phyloP scores from a whole-genome alignment of 768 basidiomycete species.

The Dictyophora rubrovolvata region DNA sequence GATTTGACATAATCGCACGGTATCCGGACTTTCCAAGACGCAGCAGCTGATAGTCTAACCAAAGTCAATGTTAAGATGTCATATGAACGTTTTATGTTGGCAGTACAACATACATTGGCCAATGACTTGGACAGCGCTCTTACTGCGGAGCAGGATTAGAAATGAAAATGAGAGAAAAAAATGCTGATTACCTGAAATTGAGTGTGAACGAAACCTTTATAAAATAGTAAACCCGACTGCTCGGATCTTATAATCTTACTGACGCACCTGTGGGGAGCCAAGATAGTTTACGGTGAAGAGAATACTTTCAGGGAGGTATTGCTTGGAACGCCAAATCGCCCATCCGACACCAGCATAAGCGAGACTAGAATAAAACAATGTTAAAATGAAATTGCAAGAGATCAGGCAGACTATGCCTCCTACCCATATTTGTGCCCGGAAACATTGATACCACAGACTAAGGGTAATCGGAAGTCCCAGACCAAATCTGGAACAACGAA shows the following conservation, averaged over 20 bases:
- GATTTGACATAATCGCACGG: slow-evolving; percentile 21
- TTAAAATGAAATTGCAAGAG: slow-evolving; percentile 18
- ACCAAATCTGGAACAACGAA: slow-evolving; percentile 47
- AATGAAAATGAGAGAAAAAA: background rate
- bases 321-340: slow-evolving; percentile 51
- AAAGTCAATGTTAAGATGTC: background rate
- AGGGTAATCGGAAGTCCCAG: slow-evolving; percentile 50
- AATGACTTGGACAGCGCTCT: slow-evolving; percentile 18
- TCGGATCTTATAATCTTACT: slow-evolving; percentile 16
- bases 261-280: slow-evolving; percentile 37
- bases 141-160: slow-evolving; percentile 8
- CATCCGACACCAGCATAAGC: slow-evolving; percentile 48
- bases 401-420: slow-evolving; percentile 8
- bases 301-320: slow-evolving; percentile 48
- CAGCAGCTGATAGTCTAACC: slow-evolving; percentile 18
- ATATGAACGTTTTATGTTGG: background rate
- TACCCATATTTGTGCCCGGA: slow-evolving; percentile 53
- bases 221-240: slow-evolving; percentile 34
- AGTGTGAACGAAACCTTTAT: slow-evolving; percentile 54
- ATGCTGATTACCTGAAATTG: slow-evolving; percentile 29
- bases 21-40: slow-evolving; percentile 23
- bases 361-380: slow-evolving; percentile 15
- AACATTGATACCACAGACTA: slow-evolving; percentile 52
- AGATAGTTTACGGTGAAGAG: slow-evolving; percentile 49
- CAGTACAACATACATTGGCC: slow-evolving; percentile 10